These are phyloP conservation scores for Porogramme epimiltina DNA, from an alignment of 1,284 basidiomycete genomes.

Conservation along the genomic window DNA sequence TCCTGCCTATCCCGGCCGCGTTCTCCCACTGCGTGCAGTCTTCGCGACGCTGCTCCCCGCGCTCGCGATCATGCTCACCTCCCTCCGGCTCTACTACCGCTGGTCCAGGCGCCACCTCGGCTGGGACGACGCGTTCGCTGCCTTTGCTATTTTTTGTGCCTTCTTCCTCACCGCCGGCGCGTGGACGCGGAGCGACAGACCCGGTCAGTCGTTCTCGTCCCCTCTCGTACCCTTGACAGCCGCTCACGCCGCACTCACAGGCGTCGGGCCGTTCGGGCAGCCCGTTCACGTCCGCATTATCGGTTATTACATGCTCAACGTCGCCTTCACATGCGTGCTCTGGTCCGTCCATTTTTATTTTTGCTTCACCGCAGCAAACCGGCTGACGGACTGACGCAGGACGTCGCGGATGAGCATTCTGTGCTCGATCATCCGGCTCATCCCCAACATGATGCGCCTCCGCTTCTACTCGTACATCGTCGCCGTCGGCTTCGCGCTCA, in stretches of 20 bases:
- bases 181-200: constrained; percentile 30
- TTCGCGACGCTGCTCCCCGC: constrained; percentile 28
- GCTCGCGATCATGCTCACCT: constrained; percentile 25
- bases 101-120: constrained; percentile 26
- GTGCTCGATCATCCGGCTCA: constrained; percentile 31
- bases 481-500: constrained; percentile 23
- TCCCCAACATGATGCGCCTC: constrained; percentile 26
- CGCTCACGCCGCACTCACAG: neutral
- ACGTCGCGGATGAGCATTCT: constrained; percentile 34
- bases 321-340: constrained; percentile 30
- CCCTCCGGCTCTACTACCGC: constrained; percentile 28
- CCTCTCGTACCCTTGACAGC: neutral
- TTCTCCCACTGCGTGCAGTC: constrained; percentile 7
- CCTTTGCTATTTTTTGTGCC: constrained; percentile 22
- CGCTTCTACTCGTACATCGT: constrained; percentile 19
- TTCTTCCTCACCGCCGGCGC: constrained; percentile 26
- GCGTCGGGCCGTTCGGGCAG: constrained; percentile 16
- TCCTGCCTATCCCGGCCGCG: neutral
- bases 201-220: constrained; percentile 8
- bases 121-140: constrained; percentile 34
- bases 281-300: constrained; percentile 24
- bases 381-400: constrained; percentile 17
- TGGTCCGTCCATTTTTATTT: constrained; percentile 23
- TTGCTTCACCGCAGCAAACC: neutral
- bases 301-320: constrained; percentile 31